These are phyloP conservation scores for Pyrenula aspistea DNA, from an alignment of 495 filamentous ascomycete genomes.

Conservation along the genomic window DNA sequence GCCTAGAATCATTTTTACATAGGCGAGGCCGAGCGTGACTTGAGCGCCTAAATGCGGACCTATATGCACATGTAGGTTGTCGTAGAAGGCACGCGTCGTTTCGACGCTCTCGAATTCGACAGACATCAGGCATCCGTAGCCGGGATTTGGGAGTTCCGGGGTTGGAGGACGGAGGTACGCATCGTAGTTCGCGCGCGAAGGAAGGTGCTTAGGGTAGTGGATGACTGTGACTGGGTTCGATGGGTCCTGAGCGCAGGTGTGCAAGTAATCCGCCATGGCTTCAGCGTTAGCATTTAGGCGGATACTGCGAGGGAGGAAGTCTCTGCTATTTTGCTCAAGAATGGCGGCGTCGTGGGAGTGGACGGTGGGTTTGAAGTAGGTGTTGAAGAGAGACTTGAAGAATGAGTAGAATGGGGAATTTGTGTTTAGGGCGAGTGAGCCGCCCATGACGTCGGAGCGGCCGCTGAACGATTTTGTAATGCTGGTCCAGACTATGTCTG, in stretches of 20 bases:
- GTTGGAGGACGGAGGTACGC: conserved; percentile 15
- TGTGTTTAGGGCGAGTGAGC: conserved; percentile 13
- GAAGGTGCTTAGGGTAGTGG: conserved; percentile 23
- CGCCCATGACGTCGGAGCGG: conserved; percentile 39
- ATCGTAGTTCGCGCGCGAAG: conserved; percentile 19
- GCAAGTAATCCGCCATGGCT: conserved; percentile 22
- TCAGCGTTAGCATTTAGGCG: conserved; percentile 8
- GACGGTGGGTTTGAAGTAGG: conserved; percentile 8
- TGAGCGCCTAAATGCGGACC: conserved; percentile 11
- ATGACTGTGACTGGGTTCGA: conserved; percentile 13
- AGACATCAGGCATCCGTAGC: conserved; percentile 24
- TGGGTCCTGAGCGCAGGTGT: conserved; percentile 5
- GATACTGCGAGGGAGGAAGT: conserved; percentile 7
- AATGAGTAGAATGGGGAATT: conserved; percentile 12
- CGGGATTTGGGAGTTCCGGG: conserved; percentile 6
- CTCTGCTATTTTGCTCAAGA: conserved; percentile 13
- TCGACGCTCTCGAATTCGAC: conserved; percentile 26
- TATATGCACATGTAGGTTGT: conserved; percentile 9
- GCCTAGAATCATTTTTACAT: conserved; percentile 10
- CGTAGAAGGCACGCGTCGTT: conserved; percentile 9
- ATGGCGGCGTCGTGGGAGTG: conserved; percentile 9
- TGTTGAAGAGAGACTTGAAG: conserved; percentile 16
- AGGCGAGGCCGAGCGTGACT: conserved; percentile 14
- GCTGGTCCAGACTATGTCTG: conserved; percentile 31
- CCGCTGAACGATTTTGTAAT: conserved; percentile 40